phyloP scores from a whole-genome alignment of 2,329 filamentous ascomycete genomes.

The Paraphaeosphaeria sporulosa region DNA sequence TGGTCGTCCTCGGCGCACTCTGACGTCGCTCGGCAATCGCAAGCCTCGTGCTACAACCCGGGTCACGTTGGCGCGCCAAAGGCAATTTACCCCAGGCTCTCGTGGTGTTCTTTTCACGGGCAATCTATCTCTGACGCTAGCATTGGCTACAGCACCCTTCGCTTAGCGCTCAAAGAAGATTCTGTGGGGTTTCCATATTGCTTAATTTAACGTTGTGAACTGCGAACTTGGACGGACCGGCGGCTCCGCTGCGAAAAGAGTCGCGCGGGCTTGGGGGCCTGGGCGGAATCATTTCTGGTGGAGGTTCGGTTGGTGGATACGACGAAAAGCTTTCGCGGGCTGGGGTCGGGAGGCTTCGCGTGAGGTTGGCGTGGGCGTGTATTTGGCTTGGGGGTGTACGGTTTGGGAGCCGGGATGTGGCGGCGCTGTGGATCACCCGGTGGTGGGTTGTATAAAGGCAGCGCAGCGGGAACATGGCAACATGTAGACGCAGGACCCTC shows the following conservation, averaged over 20 bases:
- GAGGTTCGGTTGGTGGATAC: slow-evolving; percentile 28
- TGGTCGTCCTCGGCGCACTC: background rate
- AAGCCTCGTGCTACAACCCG: background rate
- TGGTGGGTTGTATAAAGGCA: background rate
- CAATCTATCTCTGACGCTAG: slow-evolving; percentile 23
- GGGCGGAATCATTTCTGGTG: slow-evolving; percentile 17
- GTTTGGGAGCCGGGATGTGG: background rate
- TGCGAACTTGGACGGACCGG: slow-evolving; percentile 20
- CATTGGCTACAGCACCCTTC: slow-evolving; percentile 30
- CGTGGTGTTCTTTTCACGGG: background rate
- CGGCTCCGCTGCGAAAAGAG: slow-evolving; percentile 22
- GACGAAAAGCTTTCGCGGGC: slow-evolving; percentile 20
- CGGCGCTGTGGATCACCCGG: background rate
- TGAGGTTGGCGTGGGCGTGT: background rate
- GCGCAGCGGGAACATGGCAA: background rate
- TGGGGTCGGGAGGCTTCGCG: slow-evolving; percentile 10
- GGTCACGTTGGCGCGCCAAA: slow-evolving; percentile 9
- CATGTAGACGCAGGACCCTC: background rate
- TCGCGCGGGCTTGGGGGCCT: slow-evolving; percentile 15
- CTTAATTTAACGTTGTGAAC: slow-evolving; percentile 33
- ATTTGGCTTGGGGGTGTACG: background rate
- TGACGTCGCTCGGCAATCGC: slow-evolving; percentile 11
- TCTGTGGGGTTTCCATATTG: slow-evolving; percentile 33
- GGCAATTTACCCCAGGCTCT: slow-evolving; percentile 7
- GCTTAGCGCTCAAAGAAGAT: slow-evolving; percentile 30